Evolutionary conservation across 805 yeast genomes (phyloP), one percentile per base, ranked within the genome.

Genomic region (Osmozyma mogii): DNA sequence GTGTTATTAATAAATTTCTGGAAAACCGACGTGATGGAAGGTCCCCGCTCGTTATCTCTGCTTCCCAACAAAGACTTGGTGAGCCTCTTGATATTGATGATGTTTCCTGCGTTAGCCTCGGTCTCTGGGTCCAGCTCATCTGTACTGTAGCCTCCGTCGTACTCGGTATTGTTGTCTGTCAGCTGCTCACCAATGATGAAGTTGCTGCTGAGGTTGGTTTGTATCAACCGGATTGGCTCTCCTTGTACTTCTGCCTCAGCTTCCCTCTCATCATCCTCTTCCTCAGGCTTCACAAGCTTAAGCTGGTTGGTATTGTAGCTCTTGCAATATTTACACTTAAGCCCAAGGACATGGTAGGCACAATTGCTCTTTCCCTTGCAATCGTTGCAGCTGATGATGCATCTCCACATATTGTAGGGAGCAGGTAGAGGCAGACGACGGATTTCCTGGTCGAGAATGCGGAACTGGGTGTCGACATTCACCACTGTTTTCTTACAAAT

Each of bases 391-490:
- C 77, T 68, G 9, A 87, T 68, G 25, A 82, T 69, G 42, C 87
- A 78, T 34, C 74, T 58, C 94, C 96, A 84, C 34, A 61, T 52
- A 29, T 69, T 68, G 49, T 84, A 77, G 5, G 94, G 96, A 12
- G 75, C 71, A 0, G 96, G 96, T 49, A 88, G 59, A 9, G 76
- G 79, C 47, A 81, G 85, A 43, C 72, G 72, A 14, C 59, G 65
- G 30, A 88, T 84, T 56, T 88, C 96, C 45, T 72, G 76, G 54
- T 88, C 96, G 35, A 85, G 61, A 17, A 88, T 80, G 27, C 96
- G 62, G 51, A 89, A 89, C 49, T 84, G 84, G 2, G 92, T 76
- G 45, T 83, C 95, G 75, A 88, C 87, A 55, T 87, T 84, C 21
- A 81, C 66, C 29, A 89, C 75, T 0, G 95, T 80, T 42, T 82